Conservation (phyloP, 257 asterid species). For the Lantana camara region DNA sequence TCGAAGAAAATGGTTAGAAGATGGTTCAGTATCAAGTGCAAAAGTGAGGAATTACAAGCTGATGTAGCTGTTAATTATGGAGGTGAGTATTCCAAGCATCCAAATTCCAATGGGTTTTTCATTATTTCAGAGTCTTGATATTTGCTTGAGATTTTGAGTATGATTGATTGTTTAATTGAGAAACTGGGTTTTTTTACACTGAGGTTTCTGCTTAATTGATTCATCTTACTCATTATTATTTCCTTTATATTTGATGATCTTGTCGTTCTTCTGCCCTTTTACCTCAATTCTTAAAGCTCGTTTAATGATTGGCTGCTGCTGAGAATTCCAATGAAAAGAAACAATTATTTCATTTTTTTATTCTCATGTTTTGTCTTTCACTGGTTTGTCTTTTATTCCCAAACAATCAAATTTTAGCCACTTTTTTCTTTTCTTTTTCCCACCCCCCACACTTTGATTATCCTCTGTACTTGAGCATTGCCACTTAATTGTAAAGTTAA, state of each 20-base stretch:
- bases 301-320: slow-evolving; percentile 36
- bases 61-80: slow-evolving; percentile 61
- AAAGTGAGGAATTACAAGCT: slow-evolving; percentile 61
- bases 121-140: background rate
- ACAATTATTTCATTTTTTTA: slow-evolving; percentile 23
- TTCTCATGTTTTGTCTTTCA: slow-evolving; percentile 47
- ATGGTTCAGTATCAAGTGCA: slow-evolving; percentile 81
- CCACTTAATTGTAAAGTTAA: slow-evolving; percentile 40
- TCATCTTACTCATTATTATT: slow-evolving; percentile 15
- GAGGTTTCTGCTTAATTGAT: background rate
- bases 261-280: slow-evolving; percentile 16
- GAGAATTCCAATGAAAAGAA: slow-evolving; percentile 27
- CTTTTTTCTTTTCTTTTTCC: background rate
- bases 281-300: slow-evolving; percentile 23
- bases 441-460: too few relatives aligned
- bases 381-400: slow-evolving; percentile 34
- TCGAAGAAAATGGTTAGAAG: slow-evolving; percentile 78
- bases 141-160: background rate
- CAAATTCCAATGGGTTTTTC: slow-evolving; percentile 42
- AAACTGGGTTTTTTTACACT: background rate
- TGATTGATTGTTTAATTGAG: background rate
- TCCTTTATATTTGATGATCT: slow-evolving; percentile 22
- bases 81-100: slow-evolving; percentile 52
- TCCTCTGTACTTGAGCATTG: background rate
- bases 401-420: slow-evolving; percentile 10